These are phyloP conservation scores for Anthracocystis walkeri DNA, from an alignment of 1,284 basidiomycete species.

Conservation along the genomic window DNA sequence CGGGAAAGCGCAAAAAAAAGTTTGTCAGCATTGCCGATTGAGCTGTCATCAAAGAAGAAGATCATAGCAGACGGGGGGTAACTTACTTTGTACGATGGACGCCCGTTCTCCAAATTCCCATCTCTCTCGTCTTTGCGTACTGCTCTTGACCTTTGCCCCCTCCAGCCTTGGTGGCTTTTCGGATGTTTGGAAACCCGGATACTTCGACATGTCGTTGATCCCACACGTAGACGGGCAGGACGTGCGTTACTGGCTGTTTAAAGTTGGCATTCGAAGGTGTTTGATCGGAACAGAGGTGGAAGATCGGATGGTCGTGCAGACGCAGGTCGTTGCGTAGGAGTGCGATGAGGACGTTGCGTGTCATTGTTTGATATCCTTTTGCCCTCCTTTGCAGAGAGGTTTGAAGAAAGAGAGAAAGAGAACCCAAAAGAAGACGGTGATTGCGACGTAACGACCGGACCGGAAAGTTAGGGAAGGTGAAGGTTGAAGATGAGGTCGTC, in stretches of 20 bases:
- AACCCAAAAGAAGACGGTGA: constrained; percentile 1
- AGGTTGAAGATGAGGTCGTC: constrained; percentile 2
- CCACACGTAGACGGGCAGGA: constrained; percentile 60
- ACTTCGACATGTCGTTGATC: constrained; percentile 59
- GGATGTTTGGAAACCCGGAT: constrained; percentile 46
- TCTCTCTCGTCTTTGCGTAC: constrained; percentile 49
- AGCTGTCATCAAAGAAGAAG: no score
- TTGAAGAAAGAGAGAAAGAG: constrained; percentile 7
- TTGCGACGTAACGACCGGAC: no score
- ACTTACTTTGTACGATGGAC: constrained; percentile 39
- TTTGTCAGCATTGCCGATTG: no score
- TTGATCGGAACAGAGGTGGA: constrained; percentile 49
- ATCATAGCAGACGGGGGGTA: no score
- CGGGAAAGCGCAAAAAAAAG: no score
- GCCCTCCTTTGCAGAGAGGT: neutral
- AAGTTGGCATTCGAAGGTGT: constrained; percentile 36
- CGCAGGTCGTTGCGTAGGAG: constrained; percentile 60
- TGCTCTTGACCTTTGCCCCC: constrained; percentile 29
- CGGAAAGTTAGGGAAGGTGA: neutral
- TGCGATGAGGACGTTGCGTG: constrained; percentile 49
- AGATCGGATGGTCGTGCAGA: constrained; percentile 61
- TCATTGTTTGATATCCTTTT: constrained; percentile 17
- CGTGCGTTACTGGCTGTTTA: constrained; percentile 53
- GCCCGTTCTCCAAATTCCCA: constrained; percentile 55
- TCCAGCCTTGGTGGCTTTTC: constrained; percentile 32